Base-by-base conservation (phyloP, 208 protist genomes). In the Trichomonas vaginalis region DNA sequence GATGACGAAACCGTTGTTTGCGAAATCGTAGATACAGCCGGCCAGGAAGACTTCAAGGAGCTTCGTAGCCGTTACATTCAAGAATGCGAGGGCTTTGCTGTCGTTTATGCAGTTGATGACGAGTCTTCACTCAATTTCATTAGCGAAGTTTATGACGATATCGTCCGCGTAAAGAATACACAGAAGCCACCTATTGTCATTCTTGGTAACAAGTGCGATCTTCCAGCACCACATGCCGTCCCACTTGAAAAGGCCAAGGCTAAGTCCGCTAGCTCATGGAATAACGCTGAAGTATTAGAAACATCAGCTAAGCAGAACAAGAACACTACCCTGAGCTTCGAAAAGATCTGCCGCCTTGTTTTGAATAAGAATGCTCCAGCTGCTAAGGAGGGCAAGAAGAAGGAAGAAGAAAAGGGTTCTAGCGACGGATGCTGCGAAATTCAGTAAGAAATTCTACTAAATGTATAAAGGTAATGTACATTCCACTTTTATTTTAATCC, bases 1-100 rank as follows among this genome's bases (percentile, higher is more conserved):
- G 40, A 88, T 23, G 82, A 40, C 23, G 37, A 88, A 47, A 45
- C 35, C 4, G 47, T 88, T 14, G 32, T 45, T 47, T 40, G 23
- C 82, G 82, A 88, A 47, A 88, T 88, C 47, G 47, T 88, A 21
- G 82, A 88, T 88, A 88, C 82, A n/a, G 82, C 82, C 17, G 82
- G 82, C 17, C 82, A 88, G 40, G 82, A 88, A 45, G 82, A 88
- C 82, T 88, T 88, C 37, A 40, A 32, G 35, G 40, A 45, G 37
- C 23, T 88, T n/a, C 35, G 82, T 47, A 10, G 37, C 37, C 23
- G 82, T 47, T 88, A 88, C 82, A 47, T 88, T 32, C 35, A 47
- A 9, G 17, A 27, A 1, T n/a, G 23, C 17, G 40, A 88, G n/a
- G 82, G 82, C 8, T 88, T 47, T 40, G 40, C 37, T n/a, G 46